A percentile compares a stretch with the other conserved stretches of the same genome.
phyloP scores from a whole-genome alignment of 2,329 filamentous ascomycete species.

The Talaromyces sp. region DNA sequence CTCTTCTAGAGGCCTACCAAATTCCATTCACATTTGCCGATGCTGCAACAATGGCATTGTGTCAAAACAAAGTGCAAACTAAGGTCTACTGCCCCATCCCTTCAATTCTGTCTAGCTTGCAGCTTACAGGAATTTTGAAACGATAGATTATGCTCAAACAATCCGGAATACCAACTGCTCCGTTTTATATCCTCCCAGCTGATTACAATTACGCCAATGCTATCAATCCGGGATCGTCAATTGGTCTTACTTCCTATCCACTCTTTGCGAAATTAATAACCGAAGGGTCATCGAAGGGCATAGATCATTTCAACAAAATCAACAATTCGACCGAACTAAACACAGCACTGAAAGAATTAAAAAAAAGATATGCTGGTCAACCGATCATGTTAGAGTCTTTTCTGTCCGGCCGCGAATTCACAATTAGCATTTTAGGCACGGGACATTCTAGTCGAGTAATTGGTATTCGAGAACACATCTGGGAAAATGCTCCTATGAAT shows the following conservation, averaged over 20 bases:
- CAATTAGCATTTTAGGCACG: conserved; percentile 18
- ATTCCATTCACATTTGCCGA: conserved; percentile 20
- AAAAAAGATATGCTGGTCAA: conserved; percentile 12
- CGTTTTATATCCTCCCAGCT: conserved; percentile 11
- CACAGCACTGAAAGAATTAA: conserved; percentile 12
- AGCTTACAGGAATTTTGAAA: not conserved
- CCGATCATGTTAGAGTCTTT: conserved; percentile 18
- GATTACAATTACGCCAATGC: not conserved
- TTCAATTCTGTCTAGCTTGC: conserved; percentile 6
- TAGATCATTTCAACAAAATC: conserved; percentile 14
- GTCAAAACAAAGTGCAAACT: conserved; percentile 17
- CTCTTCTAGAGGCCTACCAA: conserved; percentile 21
- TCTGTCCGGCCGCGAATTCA: conserved; percentile 20
- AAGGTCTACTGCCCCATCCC: conserved; percentile 13
- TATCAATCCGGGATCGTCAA: not conserved
- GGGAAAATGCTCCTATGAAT: not conserved
- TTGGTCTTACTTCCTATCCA: conserved; percentile 12
- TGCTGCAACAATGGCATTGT: conserved; percentile 18
- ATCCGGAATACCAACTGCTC: conserved; percentile 14
- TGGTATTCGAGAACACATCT: conserved; percentile 14
- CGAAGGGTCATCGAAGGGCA: conserved; percentile 17
- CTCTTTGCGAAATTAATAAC: conserved; percentile 17
- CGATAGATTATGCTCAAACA: conserved; percentile 10
- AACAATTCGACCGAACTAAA: conserved; percentile 8
- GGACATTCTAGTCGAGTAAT: conserved; percentile 14